Conservation (phyloP, 2,329 filamentous ascomycete species). For the Ophiostoma sp. region DNA sequence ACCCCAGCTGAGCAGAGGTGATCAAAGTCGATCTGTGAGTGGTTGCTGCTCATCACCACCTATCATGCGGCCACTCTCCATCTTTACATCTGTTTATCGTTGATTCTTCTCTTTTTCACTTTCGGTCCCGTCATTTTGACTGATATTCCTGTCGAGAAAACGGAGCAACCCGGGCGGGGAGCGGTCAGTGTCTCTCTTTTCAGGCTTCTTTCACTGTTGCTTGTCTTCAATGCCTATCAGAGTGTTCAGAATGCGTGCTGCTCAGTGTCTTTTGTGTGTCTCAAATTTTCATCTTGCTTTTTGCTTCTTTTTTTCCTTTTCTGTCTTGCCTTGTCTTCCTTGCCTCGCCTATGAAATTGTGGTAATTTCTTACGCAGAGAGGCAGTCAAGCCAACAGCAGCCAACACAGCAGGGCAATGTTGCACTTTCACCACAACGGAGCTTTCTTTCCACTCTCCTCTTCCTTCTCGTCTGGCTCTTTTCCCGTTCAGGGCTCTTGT, state of each 20-base stretch:
- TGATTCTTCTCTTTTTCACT: neutral
- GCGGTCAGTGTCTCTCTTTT: neutral
- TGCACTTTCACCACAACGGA: neutral
- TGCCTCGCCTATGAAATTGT: slow-evolving; percentile 12
- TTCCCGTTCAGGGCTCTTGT: neutral
- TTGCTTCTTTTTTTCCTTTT: neutral
- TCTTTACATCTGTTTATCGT: neutral
- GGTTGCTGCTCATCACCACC: neutral
- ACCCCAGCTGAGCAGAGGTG: neutral
- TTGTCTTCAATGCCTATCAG: neutral
- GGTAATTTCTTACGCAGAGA: neutral
- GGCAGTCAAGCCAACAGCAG: neutral
- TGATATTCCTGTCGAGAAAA: neutral
- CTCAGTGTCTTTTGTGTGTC: neutral
- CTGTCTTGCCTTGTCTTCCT: neutral
- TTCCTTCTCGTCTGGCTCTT: neutral
- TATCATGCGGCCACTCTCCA: neutral
- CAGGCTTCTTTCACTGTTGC: neutral
- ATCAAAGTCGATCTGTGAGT: neutral
- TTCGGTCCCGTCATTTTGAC: neutral
- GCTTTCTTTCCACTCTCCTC: neutral
- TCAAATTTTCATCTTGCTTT: neutral
- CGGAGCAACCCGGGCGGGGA: neutral
- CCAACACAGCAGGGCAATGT: neutral
- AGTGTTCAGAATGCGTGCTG: neutral